These are phyloP conservation scores for Leishmania lainsoni DNA, from an alignment of 208 protist species.

Conservation along the genomic window DNA sequence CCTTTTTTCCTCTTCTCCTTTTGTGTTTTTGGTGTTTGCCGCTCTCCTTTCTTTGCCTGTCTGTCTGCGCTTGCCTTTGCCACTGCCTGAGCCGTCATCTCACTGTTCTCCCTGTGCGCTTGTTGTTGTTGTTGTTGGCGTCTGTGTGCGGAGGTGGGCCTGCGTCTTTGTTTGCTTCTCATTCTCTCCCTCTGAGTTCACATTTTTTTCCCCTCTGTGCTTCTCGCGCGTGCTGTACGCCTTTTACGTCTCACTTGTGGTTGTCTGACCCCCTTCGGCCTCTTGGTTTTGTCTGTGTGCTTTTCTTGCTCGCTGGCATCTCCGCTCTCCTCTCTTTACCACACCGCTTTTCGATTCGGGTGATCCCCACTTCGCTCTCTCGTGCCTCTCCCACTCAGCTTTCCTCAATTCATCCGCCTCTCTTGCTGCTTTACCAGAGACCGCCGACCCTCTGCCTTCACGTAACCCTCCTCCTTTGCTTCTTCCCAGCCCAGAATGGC, in stretches of 20 bases:
- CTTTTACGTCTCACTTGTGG: background rate
- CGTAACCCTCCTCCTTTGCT: background rate
- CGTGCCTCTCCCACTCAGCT: background rate
- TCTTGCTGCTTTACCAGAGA: background rate
- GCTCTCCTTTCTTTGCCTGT: background rate
- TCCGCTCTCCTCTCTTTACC: background rate
- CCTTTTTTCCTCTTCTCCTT: background rate
- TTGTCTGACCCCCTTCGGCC: background rate
- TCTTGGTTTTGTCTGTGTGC: background rate
- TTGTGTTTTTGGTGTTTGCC: background rate
- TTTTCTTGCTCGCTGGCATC: background rate
- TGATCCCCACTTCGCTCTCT: background rate
- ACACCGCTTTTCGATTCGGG: background rate
- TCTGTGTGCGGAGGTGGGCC: background rate
- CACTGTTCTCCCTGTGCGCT: background rate
- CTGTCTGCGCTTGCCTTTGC: background rate
- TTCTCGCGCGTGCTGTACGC: background rate
- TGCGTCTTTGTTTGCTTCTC: background rate
- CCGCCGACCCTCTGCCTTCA: background rate
- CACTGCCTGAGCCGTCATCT: background rate
- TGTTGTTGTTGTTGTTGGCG: constrained; percentile 2
- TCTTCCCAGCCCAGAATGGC: background rate
- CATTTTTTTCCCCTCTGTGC: background rate
- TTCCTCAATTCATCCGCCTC: background rate
- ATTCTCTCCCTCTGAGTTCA: background rate